Percentiles rank a stretch among this genome's conserved stretches.
Evolutionary conservation across 306 rosid species (phyloP).

Genomic region (Prunus dulcis): DNA sequence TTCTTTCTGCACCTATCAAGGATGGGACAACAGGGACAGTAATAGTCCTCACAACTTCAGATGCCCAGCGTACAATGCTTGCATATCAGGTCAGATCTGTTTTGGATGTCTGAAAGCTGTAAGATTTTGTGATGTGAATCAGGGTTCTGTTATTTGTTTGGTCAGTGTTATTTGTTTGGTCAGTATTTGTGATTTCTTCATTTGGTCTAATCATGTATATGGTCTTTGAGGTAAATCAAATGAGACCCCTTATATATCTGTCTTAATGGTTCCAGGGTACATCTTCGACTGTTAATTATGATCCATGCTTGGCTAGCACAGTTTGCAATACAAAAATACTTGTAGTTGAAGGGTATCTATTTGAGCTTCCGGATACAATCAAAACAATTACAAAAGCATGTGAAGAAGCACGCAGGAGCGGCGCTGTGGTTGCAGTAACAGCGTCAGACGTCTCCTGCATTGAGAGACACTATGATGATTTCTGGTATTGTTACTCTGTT

Average conservation of each 20-base stretch:
- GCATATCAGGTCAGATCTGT: conserved; percentile 71
- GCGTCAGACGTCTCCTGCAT: conserved; percentile 95
- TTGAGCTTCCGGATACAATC: conserved; percentile 86
- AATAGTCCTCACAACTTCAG: conserved; percentile 93
- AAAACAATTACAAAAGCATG: conserved; percentile 68
- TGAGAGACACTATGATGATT: conserved; percentile 80
- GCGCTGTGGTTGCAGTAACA: conserved; percentile 86
- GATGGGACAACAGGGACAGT: conserved; percentile 97
- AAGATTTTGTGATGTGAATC: not conserved
- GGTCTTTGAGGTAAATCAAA: not conserved
- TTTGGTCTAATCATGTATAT: conserved; percentile 3
- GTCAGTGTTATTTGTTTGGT: not conserved
- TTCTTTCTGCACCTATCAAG: conserved; percentile 69
- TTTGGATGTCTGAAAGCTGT: not conserved
- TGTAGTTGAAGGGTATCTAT: conserved; percentile 89
- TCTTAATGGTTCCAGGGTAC: conserved; percentile 62
- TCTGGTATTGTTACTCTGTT: conserved; percentile 46
- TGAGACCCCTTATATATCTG: conserved; percentile 29
- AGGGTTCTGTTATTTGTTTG: not conserved
- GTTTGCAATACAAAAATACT: conserved; percentile 72
- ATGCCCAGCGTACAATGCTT: conserved; percentile 97
- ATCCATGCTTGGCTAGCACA: conserved; percentile 56
- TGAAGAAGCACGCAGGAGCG: conserved; percentile 64
- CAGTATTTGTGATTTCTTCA: conserved; percentile 1
- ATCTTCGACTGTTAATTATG: conserved; percentile 74